Conservation (phyloP, 2,329 filamentous ascomycete species). For the Ceratocystis lukuohia region DNA sequence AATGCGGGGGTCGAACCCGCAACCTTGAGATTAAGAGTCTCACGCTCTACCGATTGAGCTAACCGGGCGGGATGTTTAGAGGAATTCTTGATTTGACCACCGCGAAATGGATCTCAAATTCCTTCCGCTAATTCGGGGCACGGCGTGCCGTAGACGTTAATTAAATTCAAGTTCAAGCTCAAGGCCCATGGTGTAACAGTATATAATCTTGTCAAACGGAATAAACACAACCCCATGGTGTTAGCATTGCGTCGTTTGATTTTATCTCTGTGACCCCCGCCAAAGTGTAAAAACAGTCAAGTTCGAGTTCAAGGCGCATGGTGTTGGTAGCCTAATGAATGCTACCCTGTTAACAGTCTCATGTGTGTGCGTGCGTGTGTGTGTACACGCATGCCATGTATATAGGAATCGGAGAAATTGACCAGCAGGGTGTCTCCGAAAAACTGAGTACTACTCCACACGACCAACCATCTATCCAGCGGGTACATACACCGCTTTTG, state of each 20-base stretch:
- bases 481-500: neutral
- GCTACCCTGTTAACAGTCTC: neutral
- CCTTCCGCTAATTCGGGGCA: neutral
- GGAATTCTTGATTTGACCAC: neutral
- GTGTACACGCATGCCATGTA: neutral
- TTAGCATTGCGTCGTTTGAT: no score
- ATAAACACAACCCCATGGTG: no score
- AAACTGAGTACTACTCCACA: neutral
- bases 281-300: no score
- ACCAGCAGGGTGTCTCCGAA: neutral
- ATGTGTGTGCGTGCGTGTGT: neutral
- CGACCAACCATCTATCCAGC: neutral
- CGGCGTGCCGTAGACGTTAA: no score
- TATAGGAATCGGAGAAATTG: neutral
- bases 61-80: constrained; percentile 33
- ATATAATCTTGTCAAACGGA: no score
- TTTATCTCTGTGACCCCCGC: no score
- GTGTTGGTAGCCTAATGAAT: neutral
- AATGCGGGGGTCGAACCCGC: constrained; percentile 31
- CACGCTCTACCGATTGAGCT: constrained; percentile 62
- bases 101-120: neutral
- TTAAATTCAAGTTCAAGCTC: no score
- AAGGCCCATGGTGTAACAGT: no score
- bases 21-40: constrained; percentile 48
- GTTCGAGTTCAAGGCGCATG: no score